Evolutionary conservation across 2,329 filamentous ascomycete genomes (phyloP), one percentile per base, ranked within the genome.

Genomic region (Neofusicoccum umdonicola): DNA sequence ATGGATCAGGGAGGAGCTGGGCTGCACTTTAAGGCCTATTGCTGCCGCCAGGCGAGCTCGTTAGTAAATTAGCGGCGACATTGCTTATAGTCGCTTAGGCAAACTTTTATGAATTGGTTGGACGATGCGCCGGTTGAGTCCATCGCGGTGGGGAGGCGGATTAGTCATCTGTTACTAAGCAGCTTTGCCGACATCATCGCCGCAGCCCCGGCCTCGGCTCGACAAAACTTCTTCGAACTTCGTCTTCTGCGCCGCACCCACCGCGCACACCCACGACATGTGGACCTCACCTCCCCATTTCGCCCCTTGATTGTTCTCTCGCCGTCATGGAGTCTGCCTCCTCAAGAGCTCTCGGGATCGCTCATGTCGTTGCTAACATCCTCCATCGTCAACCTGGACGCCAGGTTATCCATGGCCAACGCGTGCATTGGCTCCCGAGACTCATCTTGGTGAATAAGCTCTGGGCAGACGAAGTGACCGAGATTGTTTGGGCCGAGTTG

Each of bases 321-420:
- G 54, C 39, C 12, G 54, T 41, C 54, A 61, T 61, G 57, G 57
- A 61, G 42, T 31, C 57, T 11, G 57, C 57, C 42, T 61, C 57
- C 12, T 48, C 57, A 31, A 35, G 44, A 50, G 57, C 57, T 39
- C 57, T 61, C 17, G 57, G 57, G 31, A 61, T 61, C 31, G 42
- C 42, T 22, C 54, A 58, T 58, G 22, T 58, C 54, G 39, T 58
- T 45, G 54, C 54, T 58, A 41, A 50, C 12, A 27, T 61, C 44
- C 57, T 61, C n/a, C 42, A 50, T 15, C 34, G n/a, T n/a, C 31
- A 37, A 48, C n/a, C 35, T 4, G 17, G 48, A 13, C 15, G 37
- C 9, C 42, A 15, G 13, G n/a, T 44, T 15, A 9, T 35, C 27
- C 11, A 22, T 22, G 13, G 17, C 9, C 42, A 13, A 15, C 11